phyloP scores from a whole-genome alignment of 331 rosid species.

The Pyracantha coccinea region DNA sequence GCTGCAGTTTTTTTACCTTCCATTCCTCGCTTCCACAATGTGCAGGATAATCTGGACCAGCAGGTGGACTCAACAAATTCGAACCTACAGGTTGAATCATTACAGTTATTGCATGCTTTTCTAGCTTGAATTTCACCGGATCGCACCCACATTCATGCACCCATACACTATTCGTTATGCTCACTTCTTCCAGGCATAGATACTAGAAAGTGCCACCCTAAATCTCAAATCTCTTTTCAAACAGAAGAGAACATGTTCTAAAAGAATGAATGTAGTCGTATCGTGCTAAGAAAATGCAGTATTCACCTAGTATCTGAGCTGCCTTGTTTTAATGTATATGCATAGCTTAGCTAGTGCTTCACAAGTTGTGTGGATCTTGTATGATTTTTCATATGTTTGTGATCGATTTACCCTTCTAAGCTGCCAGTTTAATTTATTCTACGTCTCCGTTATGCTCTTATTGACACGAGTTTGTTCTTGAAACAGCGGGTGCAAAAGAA shows the following conservation, averaged over 20 bases:
- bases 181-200: background rate
- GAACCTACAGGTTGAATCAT: conserved; percentile 21
- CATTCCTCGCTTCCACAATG: background rate
- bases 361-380: no score
- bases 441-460: background rate
- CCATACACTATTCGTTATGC: background rate
- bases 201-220: background rate
- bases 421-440: background rate
- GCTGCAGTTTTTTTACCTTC: background rate
- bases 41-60: conserved; percentile 30
- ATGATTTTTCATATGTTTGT: no score
- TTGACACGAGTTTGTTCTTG: background rate
- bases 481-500: conserved; percentile 31
- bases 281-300: no score
- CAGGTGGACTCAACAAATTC: conserved; percentile 35
- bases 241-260: background rate
- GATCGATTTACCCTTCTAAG: no score
- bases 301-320: no score
- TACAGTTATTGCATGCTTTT: background rate
- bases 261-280: no score
- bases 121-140: background rate
- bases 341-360: no score
- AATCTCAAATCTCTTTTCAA: background rate
- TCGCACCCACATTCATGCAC: background rate
- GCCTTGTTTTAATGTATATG: no score